Evolutionary conservation across 2,329 filamentous ascomycete genomes (phyloP), one percentile per base, ranked within the genome.

Genomic region (Botrytis hyacinthi): DNA sequence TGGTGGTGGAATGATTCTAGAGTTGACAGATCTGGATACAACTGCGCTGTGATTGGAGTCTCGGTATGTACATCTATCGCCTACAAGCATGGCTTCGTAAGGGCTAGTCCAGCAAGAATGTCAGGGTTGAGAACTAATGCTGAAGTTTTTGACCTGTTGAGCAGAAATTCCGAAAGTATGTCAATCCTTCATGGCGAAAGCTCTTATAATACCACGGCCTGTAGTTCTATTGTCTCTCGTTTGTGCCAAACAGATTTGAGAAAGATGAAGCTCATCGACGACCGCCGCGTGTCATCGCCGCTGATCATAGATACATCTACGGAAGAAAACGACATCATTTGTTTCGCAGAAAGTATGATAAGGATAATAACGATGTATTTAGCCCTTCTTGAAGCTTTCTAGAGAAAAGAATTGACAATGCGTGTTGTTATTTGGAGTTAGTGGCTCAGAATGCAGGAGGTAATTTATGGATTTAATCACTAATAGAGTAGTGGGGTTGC

Each of bases 1-100:
- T n/a, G 26, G 26, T 51, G 4, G 48, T 26, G 22, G 12, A n/a
- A n/a, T 14, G 9, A 8, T 51, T 4, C n/a, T 51, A 9, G 14
- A 51, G 22, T n/a, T 51, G 46, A 26, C 22, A n/a, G 12, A n/a
- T 51, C 10, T 51, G 26, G 26, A 51, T 26, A n/a, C 4, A 26
- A n/a, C 48, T 14, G 26, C 26, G 26, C 26, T 51, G 2, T n/a
- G 48, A n/a, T 6, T 51, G 26, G 26, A 12, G 4, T n/a, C 26
- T 51, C 10, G 26, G 0, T 14, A 4, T 51, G 12, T n/a, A 12
- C 12, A 51, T 4, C 26, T 0, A 51, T n/a, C 0, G 48, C 3
- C 48, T 16, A 12, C 0, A 51, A n/a, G 12, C 22, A 26, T 51
- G 26, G 12, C 5, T 51, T 51, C 5, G 12, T n/a, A 51, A 16